phyloP scores from a whole-genome alignment of 2,329 filamentous ascomycete species.

The Fusarium sp. region DNA sequence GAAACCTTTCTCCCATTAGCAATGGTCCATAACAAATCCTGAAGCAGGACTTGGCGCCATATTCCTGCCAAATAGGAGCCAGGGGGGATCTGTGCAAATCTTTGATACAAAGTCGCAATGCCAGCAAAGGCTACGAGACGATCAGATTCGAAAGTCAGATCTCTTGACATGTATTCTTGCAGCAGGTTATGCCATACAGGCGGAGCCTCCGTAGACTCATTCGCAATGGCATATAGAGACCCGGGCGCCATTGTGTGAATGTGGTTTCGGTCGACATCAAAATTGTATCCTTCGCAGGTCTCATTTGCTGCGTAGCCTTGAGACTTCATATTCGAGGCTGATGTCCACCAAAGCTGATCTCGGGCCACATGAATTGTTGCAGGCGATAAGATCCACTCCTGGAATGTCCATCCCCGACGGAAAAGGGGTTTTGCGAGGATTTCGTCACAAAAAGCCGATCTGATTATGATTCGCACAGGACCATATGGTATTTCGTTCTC shows the following conservation, averaged over 20 bases:
- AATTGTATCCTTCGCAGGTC: slow-evolving; percentile 28
- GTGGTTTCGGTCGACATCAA: slow-evolving; percentile 11
- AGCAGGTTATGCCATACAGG: slow-evolving; percentile 21
- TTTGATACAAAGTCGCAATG: slow-evolving; percentile 26
- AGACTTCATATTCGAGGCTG: slow-evolving; percentile 19
- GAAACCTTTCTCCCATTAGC: slow-evolving; percentile 31
- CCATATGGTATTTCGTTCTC: slow-evolving; percentile 8
- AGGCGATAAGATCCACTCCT: slow-evolving; percentile 34
- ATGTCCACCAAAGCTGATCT: slow-evolving; percentile 38
- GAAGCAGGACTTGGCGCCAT: slow-evolving; percentile 27
- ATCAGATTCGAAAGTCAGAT: slow-evolving; percentile 34
- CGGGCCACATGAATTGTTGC: slow-evolving; percentile 32
- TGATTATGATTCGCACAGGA: slow-evolving; percentile 24
- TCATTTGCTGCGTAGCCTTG: slow-evolving; percentile 27
- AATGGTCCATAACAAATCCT: slow-evolving; percentile 23
- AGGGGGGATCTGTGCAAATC: slow-evolving; percentile 2
- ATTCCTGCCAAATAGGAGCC: slow-evolving; percentile 29
- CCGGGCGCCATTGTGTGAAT: slow-evolving; percentile 17
- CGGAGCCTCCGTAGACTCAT: background rate
- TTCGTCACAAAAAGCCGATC: slow-evolving; percentile 23
- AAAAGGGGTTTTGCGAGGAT: slow-evolving; percentile 31
- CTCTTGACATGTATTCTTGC: slow-evolving; percentile 28
- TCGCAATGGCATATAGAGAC: slow-evolving; percentile 11
- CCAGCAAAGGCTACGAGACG: slow-evolving; percentile 32
- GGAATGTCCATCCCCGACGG: slow-evolving; percentile 33